Base-by-base conservation (phyloP, 495 filamentous ascomycete species). In the Tuber aestivum region DNA sequence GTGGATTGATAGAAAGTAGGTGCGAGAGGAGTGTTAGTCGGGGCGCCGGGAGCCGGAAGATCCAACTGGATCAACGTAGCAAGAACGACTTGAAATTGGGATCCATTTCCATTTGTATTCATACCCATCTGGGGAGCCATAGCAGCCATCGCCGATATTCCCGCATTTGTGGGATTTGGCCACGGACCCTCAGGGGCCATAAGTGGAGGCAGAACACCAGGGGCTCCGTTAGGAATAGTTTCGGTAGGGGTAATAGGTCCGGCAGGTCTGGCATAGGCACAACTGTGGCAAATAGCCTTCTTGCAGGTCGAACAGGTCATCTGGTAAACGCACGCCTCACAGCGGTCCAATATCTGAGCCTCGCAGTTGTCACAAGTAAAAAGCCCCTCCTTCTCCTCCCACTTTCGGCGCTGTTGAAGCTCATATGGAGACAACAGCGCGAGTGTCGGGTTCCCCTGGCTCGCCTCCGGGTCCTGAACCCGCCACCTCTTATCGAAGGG, bases 401-500 rank as follows among this genome's bases (percentile, higher is more conserved):
- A 72, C 23, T 70, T 72, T 50, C 78, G 75, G 21, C 80, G 81
- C 32, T 73, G 72, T 9, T 65, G 35, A 23, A 79, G 72, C 40
- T 82, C 75, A 38, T 77, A 70, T 40, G 82, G 79, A 38, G 78
- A 77, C 23, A 83, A 40, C 42, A 81, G 35, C 21, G 79, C 77
- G 70, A 81, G 50, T 44, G 72, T 79, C 23, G 78, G 69, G 40
- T 80, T 81, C 68, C 73, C 81, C 45, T 77, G 77, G 44, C 70
- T 73, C 32, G 65, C 72, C 37, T 79, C 80, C 45, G 74, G 75
- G 32, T 65, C 56, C 38, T 77, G 50, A 6, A 83, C 79, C 23
- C 78, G 75, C 81, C 81, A 83, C 50, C 81, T 76, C 61, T 80
- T 80, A 42, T 83, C 81, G 56, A 83, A 83, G 38, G 81, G 81